A percentile compares a stretch with the other conserved stretches of the same genome.
phyloP scores from a whole-genome alignment of 2,329 filamentous ascomycete species.

The Neonectria ditissima region DNA sequence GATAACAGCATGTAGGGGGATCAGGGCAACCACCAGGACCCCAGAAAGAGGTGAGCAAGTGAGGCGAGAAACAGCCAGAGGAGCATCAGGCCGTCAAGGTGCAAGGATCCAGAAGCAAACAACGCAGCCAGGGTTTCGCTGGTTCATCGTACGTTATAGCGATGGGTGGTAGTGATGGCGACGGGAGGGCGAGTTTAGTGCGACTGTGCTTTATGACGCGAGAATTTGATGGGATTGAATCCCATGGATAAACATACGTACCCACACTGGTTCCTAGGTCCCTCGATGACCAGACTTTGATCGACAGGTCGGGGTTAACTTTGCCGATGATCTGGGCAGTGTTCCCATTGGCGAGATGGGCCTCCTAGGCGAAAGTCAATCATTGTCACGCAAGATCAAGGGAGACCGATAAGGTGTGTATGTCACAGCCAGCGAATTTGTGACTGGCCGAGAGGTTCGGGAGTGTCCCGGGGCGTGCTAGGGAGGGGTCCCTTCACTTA shows the following conservation, averaged over 20 bases:
- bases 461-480: not conserved
- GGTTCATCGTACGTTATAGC: not conserved
- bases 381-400: not conserved
- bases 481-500: slow-evolving; percentile 56
- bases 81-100: not conserved
- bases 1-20: not conserved
- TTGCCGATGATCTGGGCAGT: slow-evolving; percentile 84
- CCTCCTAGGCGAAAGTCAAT: slow-evolving; percentile 65
- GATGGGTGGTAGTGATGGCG: not conserved
- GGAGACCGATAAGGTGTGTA: too few species aligned
- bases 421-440: not conserved
- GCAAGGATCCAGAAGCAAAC: not conserved
- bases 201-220: slow-evolving; percentile 32
- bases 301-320: slow-evolving; percentile 77
- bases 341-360: slow-evolving; percentile 76
- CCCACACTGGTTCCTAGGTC: slow-evolving; percentile 78
- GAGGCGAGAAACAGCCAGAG: not conserved
- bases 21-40: not conserved
- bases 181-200: slow-evolving; percentile 13
- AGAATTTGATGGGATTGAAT: slow-evolving; percentile 23
- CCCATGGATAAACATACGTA: slow-evolving; percentile 65
- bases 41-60: not conserved
- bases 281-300: slow-evolving; percentile 76
- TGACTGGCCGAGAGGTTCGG: not conserved
- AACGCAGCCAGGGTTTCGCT: not conserved